phyloP scores from a whole-genome alignment of 331 rosid species.

The Quercus phellos region DNA sequence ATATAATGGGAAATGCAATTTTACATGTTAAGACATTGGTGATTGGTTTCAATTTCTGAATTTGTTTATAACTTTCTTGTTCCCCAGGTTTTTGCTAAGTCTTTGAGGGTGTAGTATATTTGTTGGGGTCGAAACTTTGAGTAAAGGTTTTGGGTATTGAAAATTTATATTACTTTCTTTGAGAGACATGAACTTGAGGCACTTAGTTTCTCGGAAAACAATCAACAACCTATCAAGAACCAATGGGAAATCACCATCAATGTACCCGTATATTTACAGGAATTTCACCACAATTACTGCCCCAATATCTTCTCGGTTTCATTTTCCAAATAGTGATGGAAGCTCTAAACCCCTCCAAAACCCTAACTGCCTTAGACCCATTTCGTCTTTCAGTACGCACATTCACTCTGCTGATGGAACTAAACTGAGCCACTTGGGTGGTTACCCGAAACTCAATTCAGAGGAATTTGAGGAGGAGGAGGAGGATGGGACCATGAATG shows the following conservation, averaged over 20 bases:
- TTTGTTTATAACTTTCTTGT: not conserved
- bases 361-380: constrained; percentile 3
- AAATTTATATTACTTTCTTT: not conserved
- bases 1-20: too few relatives aligned
- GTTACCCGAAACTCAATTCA: constrained; percentile 8
- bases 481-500: constrained; percentile 45
- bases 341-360: constrained; percentile 1
- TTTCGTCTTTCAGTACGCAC: constrained; percentile 7
- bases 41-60: not conserved
- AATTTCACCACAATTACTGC: constrained; percentile 4
- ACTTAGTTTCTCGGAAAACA: constrained; percentile 28
- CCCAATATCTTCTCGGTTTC: constrained; percentile 18
- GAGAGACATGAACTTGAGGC: constrained; percentile 44
- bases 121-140: not conserved
- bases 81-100: not conserved
- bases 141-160: not conserved
- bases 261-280: not conserved
- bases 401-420: constrained; percentile 33
- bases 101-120: not conserved
- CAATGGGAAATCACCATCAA: constrained; percentile 23
- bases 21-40: not conserved
- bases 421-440: constrained; percentile 15
- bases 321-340: not conserved
- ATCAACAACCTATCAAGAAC: constrained; percentile 28
- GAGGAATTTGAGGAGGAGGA: constrained; percentile 25